Conservation (phyloP, 495 filamentous ascomycete species). For the Trichoderma virens region DNA sequence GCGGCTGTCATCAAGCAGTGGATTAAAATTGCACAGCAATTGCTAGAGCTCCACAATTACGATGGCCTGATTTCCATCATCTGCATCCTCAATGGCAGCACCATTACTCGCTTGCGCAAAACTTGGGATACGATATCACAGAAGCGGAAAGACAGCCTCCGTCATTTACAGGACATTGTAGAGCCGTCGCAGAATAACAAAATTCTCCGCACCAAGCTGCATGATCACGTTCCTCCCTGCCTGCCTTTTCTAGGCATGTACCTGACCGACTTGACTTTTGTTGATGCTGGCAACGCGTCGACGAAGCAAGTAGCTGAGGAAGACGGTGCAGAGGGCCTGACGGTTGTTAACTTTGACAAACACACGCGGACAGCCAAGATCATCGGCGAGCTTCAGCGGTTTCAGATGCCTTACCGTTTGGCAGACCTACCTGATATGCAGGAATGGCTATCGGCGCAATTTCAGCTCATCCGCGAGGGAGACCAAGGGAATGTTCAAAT, state of each 20-base stretch:
- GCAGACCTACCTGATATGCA: conserved; percentile 82
- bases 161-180: conserved; percentile 69
- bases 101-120: conserved; percentile 80
- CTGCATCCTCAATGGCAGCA: conserved; percentile 83
- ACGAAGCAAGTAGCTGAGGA: conserved; percentile 49
- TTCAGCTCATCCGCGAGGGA: conserved; percentile 69
- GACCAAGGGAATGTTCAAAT: conserved; percentile 72
- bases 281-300: conserved; percentile 88
- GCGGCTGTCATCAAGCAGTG: conserved; percentile 92
- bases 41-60: conserved; percentile 88
- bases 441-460: conserved; percentile 83
- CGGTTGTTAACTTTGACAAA: conserved; percentile 98
- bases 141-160: conserved; percentile 75
- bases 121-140: conserved; percentile 89
- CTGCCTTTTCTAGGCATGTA: conserved; percentile 97
- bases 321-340: conserved; percentile 42
- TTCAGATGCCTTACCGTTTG: conserved; percentile 91
- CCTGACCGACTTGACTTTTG: conserved; percentile 78
- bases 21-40: conserved; percentile 90
- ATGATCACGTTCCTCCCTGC: conserved; percentile 84
- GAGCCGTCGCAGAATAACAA: conserved; percentile 88
- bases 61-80: conserved; percentile 95
- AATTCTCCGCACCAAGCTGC: conserved; percentile 77
- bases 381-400: conserved; percentile 91
- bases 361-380: conserved; percentile 89